Percentiles rank a stretch among this genome's conserved stretches.
phyloP scores from a whole-genome alignment of 2,329 filamentous ascomycete genomes.

The Didymellaceae sp. region DNA sequence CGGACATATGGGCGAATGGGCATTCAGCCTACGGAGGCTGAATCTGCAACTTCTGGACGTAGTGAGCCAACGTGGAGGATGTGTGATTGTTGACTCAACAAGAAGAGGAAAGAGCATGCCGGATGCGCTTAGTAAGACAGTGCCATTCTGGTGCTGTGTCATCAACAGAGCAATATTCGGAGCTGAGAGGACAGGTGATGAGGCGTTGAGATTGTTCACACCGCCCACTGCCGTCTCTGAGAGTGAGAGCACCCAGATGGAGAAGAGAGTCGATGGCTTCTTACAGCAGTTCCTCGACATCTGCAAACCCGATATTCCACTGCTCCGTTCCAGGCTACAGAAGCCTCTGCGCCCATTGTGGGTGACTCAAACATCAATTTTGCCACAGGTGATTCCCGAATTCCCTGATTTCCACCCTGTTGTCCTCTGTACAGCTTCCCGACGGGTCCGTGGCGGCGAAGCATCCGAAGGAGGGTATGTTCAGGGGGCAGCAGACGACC shows the following conservation, averaged over 20 bases:
- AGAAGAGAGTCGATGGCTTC: slow-evolving; percentile 64
- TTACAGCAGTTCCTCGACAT: slow-evolving; percentile 63
- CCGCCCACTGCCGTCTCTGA: slow-evolving; percentile 74
- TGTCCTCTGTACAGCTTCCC: slow-evolving; percentile 85
- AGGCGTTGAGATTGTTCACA: slow-evolving; percentile 66
- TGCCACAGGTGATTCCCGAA: slow-evolving; percentile 54
- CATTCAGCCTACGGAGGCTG: slow-evolving; percentile 81
- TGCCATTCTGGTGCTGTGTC: slow-evolving; percentile 92
- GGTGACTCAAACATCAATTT: slow-evolving; percentile 72
- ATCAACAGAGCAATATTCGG: slow-evolving; percentile 82
- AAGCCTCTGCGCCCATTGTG: slow-evolving; percentile 81
- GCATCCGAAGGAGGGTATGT: slow-evolving; percentile 78
- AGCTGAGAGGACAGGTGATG: slow-evolving; percentile 55
- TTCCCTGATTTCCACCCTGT: slow-evolving; percentile 72
- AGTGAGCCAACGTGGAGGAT: slow-evolving; percentile 71
- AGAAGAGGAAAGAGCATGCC: slow-evolving; percentile 94
- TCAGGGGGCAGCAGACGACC: slow-evolving; percentile 93
- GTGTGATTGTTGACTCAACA: slow-evolving; percentile 91
- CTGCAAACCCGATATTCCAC: slow-evolving; percentile 61
- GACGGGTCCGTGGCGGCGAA: slow-evolving; percentile 72
- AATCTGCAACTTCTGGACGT: slow-evolving; percentile 82
- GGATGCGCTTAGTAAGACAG: slow-evolving; percentile 90
- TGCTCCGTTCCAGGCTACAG: slow-evolving; percentile 62
- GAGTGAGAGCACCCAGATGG: slow-evolving; percentile 83
- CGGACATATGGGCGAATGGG: slow-evolving; percentile 89